Conservation (phyloP, 2,329 filamentous ascomycete species). For the Talaromyces sp. region DNA sequence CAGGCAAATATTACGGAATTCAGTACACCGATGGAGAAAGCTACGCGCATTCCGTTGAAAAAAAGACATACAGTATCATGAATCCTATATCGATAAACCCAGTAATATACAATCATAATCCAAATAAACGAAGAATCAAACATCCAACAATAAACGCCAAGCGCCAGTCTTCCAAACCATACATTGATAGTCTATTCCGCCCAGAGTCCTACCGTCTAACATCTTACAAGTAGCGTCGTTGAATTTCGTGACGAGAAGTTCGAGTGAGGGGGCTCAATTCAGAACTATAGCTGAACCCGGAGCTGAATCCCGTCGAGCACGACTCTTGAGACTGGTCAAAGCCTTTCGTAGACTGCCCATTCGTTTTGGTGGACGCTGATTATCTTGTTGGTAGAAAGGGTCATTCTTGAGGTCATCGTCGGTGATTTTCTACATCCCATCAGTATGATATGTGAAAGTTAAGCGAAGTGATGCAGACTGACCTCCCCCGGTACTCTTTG, state of each 20-base stretch:
- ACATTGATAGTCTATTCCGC: neutral
- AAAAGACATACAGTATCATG: neutral
- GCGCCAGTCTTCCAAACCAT: neutral
- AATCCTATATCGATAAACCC: neutral
- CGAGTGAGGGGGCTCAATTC: neutral
- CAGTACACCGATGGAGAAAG: neutral
- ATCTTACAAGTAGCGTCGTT: neutral
- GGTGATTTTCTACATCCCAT: slow-evolving; percentile 36
- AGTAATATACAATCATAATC: neutral
- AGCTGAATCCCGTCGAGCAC: slow-evolving; percentile 16
- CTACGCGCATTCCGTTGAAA: neutral
- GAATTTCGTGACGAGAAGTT: neutral
- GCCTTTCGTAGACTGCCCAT: slow-evolving; percentile 21
- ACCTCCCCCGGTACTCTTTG: slow-evolving; percentile 73
- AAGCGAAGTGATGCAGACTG: slow-evolving; percentile 39
- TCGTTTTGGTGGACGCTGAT: slow-evolving; percentile 18
- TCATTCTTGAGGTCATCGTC: slow-evolving; percentile 43
- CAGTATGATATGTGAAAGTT: neutral
- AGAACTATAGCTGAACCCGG: neutral
- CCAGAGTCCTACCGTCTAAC: neutral
- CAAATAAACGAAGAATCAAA: neutral
- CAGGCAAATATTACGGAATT: neutral
- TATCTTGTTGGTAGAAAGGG: slow-evolving; percentile 33
- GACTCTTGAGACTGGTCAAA: slow-evolving; percentile 18
- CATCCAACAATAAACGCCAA: neutral